Conservation (phyloP, 2,329 filamentous ascomycete genomes). For the Ceratocystis smalleyi region DNA sequence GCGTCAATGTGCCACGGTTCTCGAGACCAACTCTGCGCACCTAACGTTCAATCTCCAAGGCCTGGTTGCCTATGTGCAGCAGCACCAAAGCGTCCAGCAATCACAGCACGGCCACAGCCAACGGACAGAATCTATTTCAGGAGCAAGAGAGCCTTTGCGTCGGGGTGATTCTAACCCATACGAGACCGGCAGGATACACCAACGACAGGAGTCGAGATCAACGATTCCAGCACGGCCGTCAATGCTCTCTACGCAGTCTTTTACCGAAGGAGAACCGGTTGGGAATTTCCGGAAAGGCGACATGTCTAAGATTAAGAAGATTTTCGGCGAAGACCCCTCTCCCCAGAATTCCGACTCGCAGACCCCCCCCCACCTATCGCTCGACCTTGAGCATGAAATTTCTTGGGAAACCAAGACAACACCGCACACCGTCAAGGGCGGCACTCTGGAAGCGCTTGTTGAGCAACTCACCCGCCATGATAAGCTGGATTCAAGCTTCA, state of each 20-base stretch:
- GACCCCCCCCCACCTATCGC: conserved; percentile 63
- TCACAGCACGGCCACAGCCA: conserved; percentile 25
- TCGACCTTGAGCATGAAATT: conserved; percentile 79
- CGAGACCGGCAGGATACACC: conserved; percentile 36
- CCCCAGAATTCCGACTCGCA: conserved; percentile 49
- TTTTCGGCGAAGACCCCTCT: conserved; percentile 49
- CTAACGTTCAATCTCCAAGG: conserved; percentile 78
- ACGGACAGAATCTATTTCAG: conserved; percentile 30
- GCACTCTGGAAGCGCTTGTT: conserved; percentile 74
- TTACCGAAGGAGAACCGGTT: conserved; percentile 43
- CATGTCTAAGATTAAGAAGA: conserved; percentile 48
- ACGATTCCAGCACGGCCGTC: conserved; percentile 29
- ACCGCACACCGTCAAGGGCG: conserved; percentile 66
- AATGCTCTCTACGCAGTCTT: conserved; percentile 44
- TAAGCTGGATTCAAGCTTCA: conserved; percentile 86
- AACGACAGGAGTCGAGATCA: conserved; percentile 40
- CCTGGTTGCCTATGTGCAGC: conserved; percentile 60
- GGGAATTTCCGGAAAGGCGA: conserved; percentile 43
- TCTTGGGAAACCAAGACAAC: conserved; percentile 74
- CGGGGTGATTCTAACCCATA: conserved; percentile 34
- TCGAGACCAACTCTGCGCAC: conserved; percentile 77
- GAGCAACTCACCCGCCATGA: conserved; percentile 94
- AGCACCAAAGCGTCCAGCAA: conserved; percentile 20
- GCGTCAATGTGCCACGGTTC: conserved; percentile 56
- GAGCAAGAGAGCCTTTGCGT: conserved; percentile 30